A percentile compares a stretch with the other conserved stretches of the same genome.
These are phyloP conservation scores for Zygoascus sp. DNA, from an alignment of 1,139 yeast genomes.

Conservation along the genomic window DNA sequence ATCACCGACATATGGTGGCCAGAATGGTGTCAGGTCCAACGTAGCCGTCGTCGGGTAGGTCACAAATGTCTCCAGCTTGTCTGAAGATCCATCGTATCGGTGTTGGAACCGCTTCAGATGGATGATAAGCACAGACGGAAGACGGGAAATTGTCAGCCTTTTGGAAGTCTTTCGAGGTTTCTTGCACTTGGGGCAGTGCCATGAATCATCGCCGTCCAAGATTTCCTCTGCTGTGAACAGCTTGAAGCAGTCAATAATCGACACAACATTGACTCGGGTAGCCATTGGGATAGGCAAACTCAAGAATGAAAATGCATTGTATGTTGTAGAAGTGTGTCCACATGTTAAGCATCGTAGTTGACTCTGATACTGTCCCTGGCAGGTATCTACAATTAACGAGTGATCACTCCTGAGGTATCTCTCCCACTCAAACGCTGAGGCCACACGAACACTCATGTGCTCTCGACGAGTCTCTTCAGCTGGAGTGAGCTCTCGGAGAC, in stretches of 20 bases:
- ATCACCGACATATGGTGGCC: slow-evolving; percentile 51
- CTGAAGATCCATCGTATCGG: slow-evolving; percentile 28
- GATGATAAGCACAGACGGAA: slow-evolving; percentile 67
- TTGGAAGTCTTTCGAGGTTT: slow-evolving; percentile 62
- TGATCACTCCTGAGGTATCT: slow-evolving; percentile 78
- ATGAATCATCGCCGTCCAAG: slow-evolving; percentile 76
- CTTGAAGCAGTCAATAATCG: slow-evolving; percentile 61
- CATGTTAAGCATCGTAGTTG: slow-evolving; percentile 74
- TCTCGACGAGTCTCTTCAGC: slow-evolving; percentile 78
- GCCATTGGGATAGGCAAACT: slow-evolving; percentile 64
- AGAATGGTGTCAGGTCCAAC: slow-evolving; percentile 68
- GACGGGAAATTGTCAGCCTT: slow-evolving; percentile 60
- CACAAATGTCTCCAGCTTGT: slow-evolving; percentile 60
- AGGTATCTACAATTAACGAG: slow-evolving; percentile 77
- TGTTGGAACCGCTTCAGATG: slow-evolving; percentile 75
- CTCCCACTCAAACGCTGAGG: slow-evolving; percentile 94
- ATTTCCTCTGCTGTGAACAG: slow-evolving; percentile 65
- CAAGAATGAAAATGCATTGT: slow-evolving; percentile 71
- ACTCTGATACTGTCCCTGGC: slow-evolving; percentile 88
- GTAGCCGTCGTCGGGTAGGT: slow-evolving; percentile 52
- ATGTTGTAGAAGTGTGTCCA: slow-evolving; percentile 77
- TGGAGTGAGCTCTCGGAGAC: slow-evolving; percentile 57
- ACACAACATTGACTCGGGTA: slow-evolving; percentile 33
- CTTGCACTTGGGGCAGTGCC: slow-evolving; percentile 86
- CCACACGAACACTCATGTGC: slow-evolving; percentile 68